These are phyloP conservation scores for Aspergillus japonicus DNA, from an alignment of 2,329 filamentous ascomycete species.

Conservation along the genomic window DNA sequence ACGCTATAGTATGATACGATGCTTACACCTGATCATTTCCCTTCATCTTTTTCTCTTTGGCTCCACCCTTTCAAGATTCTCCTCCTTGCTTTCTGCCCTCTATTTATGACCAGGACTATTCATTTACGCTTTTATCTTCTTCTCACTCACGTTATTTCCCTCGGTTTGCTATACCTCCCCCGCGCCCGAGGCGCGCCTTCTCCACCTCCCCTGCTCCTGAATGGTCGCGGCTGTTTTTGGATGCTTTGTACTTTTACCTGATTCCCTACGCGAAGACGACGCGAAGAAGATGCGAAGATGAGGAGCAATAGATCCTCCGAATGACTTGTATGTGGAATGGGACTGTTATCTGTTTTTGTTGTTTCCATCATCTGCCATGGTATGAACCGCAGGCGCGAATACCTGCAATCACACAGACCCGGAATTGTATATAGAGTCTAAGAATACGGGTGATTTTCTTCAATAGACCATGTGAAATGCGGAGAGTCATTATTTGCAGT, in stretches of 20 bases:
- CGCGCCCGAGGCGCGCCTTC: background rate
- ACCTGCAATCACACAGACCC: slow-evolving; percentile 16
- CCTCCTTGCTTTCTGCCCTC: slow-evolving; percentile 11
- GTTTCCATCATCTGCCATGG: slow-evolving; percentile 12
- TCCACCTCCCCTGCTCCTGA: background rate
- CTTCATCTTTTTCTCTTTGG: background rate
- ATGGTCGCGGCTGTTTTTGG: slow-evolving; percentile 10
- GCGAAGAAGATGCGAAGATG: slow-evolving; percentile 17
- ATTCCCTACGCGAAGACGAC: slow-evolving; percentile 3
- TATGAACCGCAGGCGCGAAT: slow-evolving; percentile 16
- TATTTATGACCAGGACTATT: slow-evolving; percentile 26
- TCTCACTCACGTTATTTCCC: slow-evolving; percentile 15
- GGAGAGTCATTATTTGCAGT: background rate
- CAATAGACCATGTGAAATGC: slow-evolving; percentile 20
- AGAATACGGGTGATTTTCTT: slow-evolving; percentile 15
- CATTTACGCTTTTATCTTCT: slow-evolving; percentile 22
- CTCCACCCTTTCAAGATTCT: slow-evolving; percentile 1
- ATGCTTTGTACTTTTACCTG: slow-evolving; percentile 27
- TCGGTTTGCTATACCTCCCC: slow-evolving; percentile 8
- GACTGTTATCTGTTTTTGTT: slow-evolving; percentile 13
- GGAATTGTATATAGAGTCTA: slow-evolving; percentile 27
- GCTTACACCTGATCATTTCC: background rate
- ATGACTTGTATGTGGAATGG: slow-evolving; percentile 16
- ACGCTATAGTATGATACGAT: slow-evolving; percentile 28
- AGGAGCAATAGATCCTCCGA: slow-evolving; percentile 19